phyloP scores from a whole-genome alignment of 1,284 basidiomycete genomes.

The Trichosporon sp. region DNA sequence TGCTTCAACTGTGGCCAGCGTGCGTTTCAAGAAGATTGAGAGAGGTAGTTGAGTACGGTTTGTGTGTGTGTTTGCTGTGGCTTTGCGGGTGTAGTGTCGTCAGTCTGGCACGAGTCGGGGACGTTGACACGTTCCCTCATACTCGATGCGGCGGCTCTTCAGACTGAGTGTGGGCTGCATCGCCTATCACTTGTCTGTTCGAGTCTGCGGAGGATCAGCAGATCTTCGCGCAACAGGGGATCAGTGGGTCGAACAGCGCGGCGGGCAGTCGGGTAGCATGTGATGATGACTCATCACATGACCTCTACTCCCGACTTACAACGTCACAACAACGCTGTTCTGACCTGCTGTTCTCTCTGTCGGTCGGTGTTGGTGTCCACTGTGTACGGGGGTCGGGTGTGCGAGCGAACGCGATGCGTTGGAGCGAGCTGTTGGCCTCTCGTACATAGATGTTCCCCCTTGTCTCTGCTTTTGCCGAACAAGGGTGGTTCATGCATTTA shows the following conservation, averaged over 20 bases:
- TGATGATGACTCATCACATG: slow-evolving; percentile 2
- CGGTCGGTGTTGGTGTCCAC: slow-evolving; percentile 4
- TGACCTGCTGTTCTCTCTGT: not conserved
- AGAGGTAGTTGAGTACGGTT: slow-evolving; percentile 12
- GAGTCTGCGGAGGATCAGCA: not conserved
- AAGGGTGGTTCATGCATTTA: slow-evolving; percentile 7
- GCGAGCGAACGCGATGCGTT: slow-evolving; percentile 28
- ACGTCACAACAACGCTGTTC: not conserved
- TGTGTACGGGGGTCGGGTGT: slow-evolving; percentile 37
- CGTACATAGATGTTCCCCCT: slow-evolving; percentile 23
- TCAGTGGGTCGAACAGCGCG: not conserved
- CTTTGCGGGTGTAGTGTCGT: slow-evolving; percentile 1
- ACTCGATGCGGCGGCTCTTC: slow-evolving; percentile 2
- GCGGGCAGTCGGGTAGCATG: slow-evolving; percentile 7
- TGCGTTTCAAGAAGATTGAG: slow-evolving; percentile 24
- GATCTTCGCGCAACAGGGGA: not conserved
- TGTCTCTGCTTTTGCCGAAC: slow-evolving; percentile 1
- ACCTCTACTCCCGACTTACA: not conserved
- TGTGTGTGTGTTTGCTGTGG: slow-evolving; percentile 9
- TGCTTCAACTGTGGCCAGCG: slow-evolving; percentile 48
- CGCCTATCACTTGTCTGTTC: not conserved
- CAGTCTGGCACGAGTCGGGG: not conserved
- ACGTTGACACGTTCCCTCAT: slow-evolving; percentile 11
- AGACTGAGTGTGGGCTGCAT: slow-evolving; percentile 4
- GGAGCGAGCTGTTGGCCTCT: slow-evolving; percentile 27